Conservation (phyloP, 2,329 filamentous ascomycete species). For the Hypomyces rosellus region DNA sequence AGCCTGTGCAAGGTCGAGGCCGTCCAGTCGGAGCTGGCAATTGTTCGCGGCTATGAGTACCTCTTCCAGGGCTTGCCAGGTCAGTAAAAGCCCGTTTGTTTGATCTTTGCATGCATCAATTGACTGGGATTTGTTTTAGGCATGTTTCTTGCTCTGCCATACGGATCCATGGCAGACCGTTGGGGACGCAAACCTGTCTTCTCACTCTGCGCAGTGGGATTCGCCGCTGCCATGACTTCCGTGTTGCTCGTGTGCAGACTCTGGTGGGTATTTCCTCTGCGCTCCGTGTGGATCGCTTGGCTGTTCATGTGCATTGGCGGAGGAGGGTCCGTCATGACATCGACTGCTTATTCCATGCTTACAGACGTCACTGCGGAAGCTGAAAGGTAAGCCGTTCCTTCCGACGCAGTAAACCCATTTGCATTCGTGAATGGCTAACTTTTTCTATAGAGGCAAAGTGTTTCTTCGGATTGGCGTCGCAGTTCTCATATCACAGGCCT, state of each 20-base stretch:
- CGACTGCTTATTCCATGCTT: conserved; percentile 3
- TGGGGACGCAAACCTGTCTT: conserved; percentile 1
- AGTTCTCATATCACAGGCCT: neutral
- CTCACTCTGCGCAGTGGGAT: neutral
- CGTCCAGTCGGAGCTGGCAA: conserved; percentile 3
- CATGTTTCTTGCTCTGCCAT: conserved; percentile 3
- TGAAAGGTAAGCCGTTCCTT: neutral
- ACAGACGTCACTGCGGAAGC: neutral
- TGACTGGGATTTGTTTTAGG: neutral
- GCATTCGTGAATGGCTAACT: neutral
- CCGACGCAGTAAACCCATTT: neutral
- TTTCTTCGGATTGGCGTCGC: conserved; percentile 1
- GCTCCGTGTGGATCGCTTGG: conserved; percentile 2
- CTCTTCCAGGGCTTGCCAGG: conserved; percentile 2
- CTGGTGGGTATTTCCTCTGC: conserved; percentile 5
- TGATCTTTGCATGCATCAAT: neutral
- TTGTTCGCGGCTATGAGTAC: neutral
- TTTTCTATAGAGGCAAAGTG: neutral
- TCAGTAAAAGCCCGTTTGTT: neutral
- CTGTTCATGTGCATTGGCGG: conserved; percentile 1
- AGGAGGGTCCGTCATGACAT: neutral
- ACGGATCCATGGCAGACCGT: conserved; percentile 1
- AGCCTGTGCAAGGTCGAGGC: neutral
- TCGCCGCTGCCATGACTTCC: neutral
- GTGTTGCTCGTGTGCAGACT: conserved; percentile 4